A percentile compares a stretch with the other conserved stretches of the same genome.
Conservation (phyloP, 495 filamentous ascomycete genomes). For the Amniculicola lignicola region DNA sequence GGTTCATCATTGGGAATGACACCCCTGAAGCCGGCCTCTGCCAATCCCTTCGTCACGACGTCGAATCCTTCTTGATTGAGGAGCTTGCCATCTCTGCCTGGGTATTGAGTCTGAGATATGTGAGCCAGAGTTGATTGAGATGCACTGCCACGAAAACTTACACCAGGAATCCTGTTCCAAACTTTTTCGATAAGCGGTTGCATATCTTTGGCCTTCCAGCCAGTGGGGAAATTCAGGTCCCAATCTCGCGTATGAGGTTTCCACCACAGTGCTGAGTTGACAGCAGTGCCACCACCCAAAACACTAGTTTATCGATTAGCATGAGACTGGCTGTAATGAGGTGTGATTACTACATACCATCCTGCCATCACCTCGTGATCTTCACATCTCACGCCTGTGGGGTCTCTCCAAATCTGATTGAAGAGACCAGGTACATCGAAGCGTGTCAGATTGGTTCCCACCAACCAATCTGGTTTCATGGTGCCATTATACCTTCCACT, state of each 20-base stretch:
- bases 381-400: slow-evolving; percentile 59
- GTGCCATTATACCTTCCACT: slow-evolving; percentile 58
- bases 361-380: slow-evolving; percentile 70
- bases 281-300: slow-evolving; percentile 68
- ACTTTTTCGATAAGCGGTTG: slow-evolving; percentile 53
- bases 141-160: too few species aligned
- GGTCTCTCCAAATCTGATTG: slow-evolving; percentile 64
- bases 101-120: slow-evolving; percentile 50
- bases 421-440: slow-evolving; percentile 79
- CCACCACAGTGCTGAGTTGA: slow-evolving; percentile 64
- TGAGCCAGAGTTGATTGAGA: neutral
- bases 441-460: slow-evolving; percentile 63
- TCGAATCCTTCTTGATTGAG: slow-evolving; percentile 66
- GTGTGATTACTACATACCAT: slow-evolving; percentile 45
- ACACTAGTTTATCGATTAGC: slow-evolving; percentile 38
- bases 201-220: slow-evolving; percentile 69
- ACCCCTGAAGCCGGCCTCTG: slow-evolving; percentile 56
- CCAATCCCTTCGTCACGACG: slow-evolving; percentile 57
- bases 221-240: slow-evolving; percentile 68
- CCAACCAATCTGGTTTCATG: slow-evolving; percentile 54
- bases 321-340: neutral
- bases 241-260: slow-evolving; percentile 62
- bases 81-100: slow-evolving; percentile 63
- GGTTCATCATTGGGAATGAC: slow-evolving; percentile 60
- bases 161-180: slow-evolving; percentile 64